These are phyloP conservation scores for Chamaecrista fasciculata DNA, from an alignment of 306 rosid genomes.

Conservation along the genomic window DNA sequence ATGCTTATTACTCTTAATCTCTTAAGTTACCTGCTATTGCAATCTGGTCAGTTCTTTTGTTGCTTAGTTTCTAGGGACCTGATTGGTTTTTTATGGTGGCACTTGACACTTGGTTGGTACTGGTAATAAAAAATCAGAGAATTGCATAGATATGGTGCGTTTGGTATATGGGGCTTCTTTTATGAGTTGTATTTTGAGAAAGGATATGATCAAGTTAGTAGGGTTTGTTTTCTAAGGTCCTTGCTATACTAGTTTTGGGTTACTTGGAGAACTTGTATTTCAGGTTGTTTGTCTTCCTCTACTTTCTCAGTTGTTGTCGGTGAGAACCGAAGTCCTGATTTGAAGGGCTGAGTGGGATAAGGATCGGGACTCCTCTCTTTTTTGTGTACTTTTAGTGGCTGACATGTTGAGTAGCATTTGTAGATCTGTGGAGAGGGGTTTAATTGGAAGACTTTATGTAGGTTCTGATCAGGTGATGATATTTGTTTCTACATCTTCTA, in stretches of 20 bases:
- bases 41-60: background rate
- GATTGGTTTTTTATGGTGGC: background rate
- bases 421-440: background rate
- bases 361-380: background rate
- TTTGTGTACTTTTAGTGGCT: background rate
- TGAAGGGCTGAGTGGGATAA: background rate
- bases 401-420: background rate
- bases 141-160: constrained; percentile 12
- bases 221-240: background rate
- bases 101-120: background rate
- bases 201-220: background rate
- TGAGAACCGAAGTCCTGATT: background rate
- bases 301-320: background rate
- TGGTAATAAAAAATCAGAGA: background rate
- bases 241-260: background rate
- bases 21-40: background rate
- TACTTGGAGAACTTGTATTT: background rate
- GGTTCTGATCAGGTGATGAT: background rate
- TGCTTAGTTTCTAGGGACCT: background rate
- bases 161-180: background rate
- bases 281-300: background rate
- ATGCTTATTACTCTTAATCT: background rate
- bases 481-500: background rate
- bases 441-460: background rate
- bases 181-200: background rate